Evolutionary conservation across 805 yeast genomes (phyloP).

Genomic region (Jamesozyma jinghongensis): DNA sequence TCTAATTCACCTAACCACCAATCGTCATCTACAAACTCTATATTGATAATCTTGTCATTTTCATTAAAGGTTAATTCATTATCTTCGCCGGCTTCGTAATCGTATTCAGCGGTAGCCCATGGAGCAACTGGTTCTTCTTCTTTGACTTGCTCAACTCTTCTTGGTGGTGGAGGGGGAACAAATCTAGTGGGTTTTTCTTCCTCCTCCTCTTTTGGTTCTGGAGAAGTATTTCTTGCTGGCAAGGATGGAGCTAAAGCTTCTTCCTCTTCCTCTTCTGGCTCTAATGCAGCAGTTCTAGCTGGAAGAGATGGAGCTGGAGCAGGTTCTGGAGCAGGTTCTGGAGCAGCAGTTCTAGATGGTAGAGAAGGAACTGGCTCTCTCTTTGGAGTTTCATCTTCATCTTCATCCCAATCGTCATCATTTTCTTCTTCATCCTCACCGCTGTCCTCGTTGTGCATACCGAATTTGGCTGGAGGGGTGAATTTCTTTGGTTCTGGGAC

Average conservation of each 20-base stretch:
- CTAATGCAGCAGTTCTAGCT: constrained; percentile 5
- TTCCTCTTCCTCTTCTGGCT: constrained; percentile 4
- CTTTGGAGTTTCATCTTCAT: constrained; percentile 3
- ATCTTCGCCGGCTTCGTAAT: constrained; percentile 86
- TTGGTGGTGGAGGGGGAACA: constrained; percentile 20
- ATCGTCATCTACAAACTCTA: constrained; percentile 85
- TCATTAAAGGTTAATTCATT: constrained; percentile 81
- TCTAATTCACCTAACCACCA: constrained; percentile 91
- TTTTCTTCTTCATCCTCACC: constrained; percentile 1
- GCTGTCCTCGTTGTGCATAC: neutral
- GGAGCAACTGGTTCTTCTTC: constrained; percentile 18
- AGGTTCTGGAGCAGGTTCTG: constrained; percentile 2
- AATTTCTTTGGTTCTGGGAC: constrained; percentile 5
- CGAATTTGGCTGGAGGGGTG: constrained; percentile 6
- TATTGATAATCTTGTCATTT: constrained; percentile 71
- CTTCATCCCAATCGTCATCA: constrained; percentile 1
- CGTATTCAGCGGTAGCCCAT: constrained; percentile 74
- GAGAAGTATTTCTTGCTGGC: constrained; percentile 1
- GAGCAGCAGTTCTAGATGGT: constrained; percentile 8
- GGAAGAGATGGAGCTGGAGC: constrained; percentile 13
- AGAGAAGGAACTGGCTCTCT: constrained; percentile 11
- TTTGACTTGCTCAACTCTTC: constrained; percentile 13
- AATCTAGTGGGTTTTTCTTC: constrained; percentile 20
- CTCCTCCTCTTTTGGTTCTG: constrained; percentile 14
- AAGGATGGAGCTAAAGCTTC: constrained; percentile 7